Evolutionary conservation across 164 flowering plant genomes (phyloP).

Genomic region (Umbilicus rupestris): DNA sequence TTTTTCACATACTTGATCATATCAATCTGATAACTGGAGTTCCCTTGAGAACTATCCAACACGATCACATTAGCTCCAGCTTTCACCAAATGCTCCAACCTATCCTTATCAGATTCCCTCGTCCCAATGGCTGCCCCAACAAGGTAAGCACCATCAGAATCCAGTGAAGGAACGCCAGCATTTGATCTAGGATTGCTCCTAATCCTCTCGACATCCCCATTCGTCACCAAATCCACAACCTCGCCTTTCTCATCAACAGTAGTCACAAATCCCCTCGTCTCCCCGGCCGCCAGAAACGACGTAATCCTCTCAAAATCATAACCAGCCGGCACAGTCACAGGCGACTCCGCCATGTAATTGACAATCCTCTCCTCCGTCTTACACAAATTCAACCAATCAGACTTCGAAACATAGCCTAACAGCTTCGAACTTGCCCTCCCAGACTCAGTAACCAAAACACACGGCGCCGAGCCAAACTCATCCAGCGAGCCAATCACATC

Average conservation of each 20-base stretch:
- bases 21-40: conserved; percentile 79
- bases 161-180: conserved; percentile 50
- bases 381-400: conserved; percentile 36
- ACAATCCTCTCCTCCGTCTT: conserved; percentile 28
- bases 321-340: conserved; percentile 25
- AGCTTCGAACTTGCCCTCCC: conserved; percentile 43
- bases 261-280: conserved; percentile 36
- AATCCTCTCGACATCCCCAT: conserved; percentile 57
- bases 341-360: conserved; percentile 32
- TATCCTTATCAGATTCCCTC: conserved; percentile 71
- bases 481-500: conserved; percentile 28
- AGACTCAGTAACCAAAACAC: conserved; percentile 41
- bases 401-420: conserved; percentile 39
- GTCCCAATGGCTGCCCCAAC: conserved; percentile 91
- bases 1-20: conserved; percentile 75
- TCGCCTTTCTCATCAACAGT: conserved; percentile 39
- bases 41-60: conserved; percentile 92
- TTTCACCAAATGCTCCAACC: conserved; percentile 76
- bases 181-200: conserved; percentile 41
- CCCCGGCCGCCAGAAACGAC: conserved; percentile 21
- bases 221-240: conserved; percentile 52
- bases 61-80: conserved; percentile 72
- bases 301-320: conserved; percentile 48
- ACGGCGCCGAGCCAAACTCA: conserved; percentile 34
- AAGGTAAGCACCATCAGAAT: conserved; percentile 55